A percentile compares a stretch with the other conserved stretches of the same genome.
These are phyloP conservation scores for Trichoderma cornu-damae DNA, from an alignment of 2,329 filamentous ascomycete genomes.

Conservation along the genomic window DNA sequence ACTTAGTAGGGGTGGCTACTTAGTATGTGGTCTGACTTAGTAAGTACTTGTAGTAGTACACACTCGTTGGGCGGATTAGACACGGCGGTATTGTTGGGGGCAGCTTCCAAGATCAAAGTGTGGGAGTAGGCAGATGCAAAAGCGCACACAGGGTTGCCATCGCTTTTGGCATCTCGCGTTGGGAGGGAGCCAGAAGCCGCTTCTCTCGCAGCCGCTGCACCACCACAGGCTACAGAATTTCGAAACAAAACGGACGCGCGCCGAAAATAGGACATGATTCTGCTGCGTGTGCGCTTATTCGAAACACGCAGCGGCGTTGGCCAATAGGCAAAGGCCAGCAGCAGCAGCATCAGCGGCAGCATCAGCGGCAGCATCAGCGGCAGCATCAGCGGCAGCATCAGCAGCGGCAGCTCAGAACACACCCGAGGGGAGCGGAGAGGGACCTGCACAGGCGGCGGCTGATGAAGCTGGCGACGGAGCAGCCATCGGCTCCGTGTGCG, in stretches of 20 bases:
- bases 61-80: no score
- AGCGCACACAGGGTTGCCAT: not conserved
- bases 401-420: not conserved
- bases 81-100: no score
- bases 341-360: not conserved
- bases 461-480: constrained; percentile 6
- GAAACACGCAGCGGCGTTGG: constrained; percentile 4
- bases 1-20: no score
- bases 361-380: not conserved
- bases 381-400: not conserved
- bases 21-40: no score
- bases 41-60: no score
- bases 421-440: not conserved
- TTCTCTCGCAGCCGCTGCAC: not conserved
- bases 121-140: not conserved
- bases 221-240: constrained; percentile 6
- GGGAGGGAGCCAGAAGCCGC: constrained; percentile 11
- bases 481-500: not conserved
- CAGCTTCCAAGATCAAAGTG: no score
- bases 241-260: constrained; percentile 19
- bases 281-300: not conserved
- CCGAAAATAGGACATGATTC: constrained; percentile 9
- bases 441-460: not conserved
- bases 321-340: not conserved
- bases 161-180: not conserved